phyloP scores from a whole-genome alignment of 1,284 basidiomycete genomes.

The Marasmius sp. region DNA sequence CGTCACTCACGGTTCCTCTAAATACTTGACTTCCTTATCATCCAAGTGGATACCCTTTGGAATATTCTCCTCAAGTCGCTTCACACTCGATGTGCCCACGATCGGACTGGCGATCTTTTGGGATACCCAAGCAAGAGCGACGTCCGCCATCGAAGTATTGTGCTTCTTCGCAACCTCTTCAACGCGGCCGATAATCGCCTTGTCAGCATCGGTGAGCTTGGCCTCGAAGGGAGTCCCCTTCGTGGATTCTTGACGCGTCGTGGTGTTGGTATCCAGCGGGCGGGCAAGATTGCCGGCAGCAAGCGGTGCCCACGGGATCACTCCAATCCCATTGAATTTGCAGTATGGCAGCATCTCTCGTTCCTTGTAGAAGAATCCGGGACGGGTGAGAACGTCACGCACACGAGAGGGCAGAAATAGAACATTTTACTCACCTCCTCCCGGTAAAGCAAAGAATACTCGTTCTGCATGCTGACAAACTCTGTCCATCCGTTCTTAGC shows the following conservation, averaged over 20 bases:
- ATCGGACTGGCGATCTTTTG: constrained; percentile 17
- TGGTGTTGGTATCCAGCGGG: constrained; percentile 31
- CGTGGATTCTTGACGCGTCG: constrained; percentile 1
- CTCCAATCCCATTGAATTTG: constrained; percentile 19
- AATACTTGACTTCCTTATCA: constrained; percentile 24
- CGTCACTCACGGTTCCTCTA: constrained; percentile 26
- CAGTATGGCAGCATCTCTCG: constrained; percentile 22
- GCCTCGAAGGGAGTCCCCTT: constrained; percentile 2
- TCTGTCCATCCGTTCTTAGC: constrained; percentile 22
- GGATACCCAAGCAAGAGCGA: constrained; percentile 13
- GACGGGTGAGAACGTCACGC: not conserved
- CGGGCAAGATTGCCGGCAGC: constrained; percentile 16
- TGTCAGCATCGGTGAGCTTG: constrained; percentile 1
- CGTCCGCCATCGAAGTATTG: constrained; percentile 6
- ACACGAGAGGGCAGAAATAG: not conserved
- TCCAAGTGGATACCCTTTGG: constrained; percentile 19
- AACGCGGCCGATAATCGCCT: constrained; percentile 8
- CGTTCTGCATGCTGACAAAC: constrained; percentile 29
- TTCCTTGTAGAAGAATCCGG: constrained; percentile 8
- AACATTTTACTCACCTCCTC: constrained; percentile 27
- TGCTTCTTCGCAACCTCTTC: not conserved
- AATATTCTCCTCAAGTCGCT: constrained; percentile 24
- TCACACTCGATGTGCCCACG: constrained; percentile 22
- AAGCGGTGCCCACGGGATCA: constrained; percentile 21
- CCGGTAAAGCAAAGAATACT: constrained; percentile 32